Percentiles rank a stretch among this genome's conserved stretches.
Conservation (phyloP, 2,329 filamentous ascomycete species). For the Cladosporium halotolerans region DNA sequence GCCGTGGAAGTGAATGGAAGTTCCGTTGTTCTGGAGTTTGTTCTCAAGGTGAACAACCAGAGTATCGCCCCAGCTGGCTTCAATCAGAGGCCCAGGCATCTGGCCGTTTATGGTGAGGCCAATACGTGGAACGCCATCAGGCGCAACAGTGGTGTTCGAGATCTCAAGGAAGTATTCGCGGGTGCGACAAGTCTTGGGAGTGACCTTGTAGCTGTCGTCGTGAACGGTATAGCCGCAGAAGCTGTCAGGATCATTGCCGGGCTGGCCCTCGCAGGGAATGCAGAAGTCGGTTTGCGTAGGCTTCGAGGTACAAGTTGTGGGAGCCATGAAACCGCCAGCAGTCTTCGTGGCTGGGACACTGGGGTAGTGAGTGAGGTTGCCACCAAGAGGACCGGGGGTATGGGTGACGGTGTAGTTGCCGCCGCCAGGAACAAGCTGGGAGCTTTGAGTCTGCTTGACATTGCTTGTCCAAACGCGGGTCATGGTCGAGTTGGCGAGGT, state of each 20-base stretch:
- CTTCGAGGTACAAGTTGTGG: not conserved
- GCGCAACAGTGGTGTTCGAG: conserved; percentile 37
- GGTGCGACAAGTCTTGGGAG: conserved; percentile 33
- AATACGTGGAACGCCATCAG: conserved; percentile 39
- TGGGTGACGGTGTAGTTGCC: not conserved
- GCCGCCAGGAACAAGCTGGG: not conserved
- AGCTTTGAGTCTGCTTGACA: not conserved
- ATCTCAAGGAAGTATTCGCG: conserved; percentile 41
- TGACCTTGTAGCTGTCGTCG: conserved; percentile 32
- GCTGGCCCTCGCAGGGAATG: conserved; percentile 26
- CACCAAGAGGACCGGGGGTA: conserved; percentile 1
- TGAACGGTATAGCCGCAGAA: conserved; percentile 32
- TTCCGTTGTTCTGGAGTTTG: conserved; percentile 32
- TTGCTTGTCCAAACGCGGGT: conserved; percentile 5
- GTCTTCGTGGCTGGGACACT: conserved; percentile 2
- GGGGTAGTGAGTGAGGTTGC: not conserved
- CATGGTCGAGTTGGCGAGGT: conserved; percentile 5
- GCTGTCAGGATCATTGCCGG: conserved; percentile 21
- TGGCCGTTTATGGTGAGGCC: conserved; percentile 42
- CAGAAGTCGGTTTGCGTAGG: conserved; percentile 15
- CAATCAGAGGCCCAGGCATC: conserved; percentile 41
- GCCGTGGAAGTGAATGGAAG: conserved; percentile 47
- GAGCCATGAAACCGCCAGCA: not conserved
- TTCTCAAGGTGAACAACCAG: conserved; percentile 30
- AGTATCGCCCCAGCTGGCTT: conserved; percentile 38